Percentiles rank a stretch among this genome's conserved stretches.
Conservation (phyloP, 1,284 basidiomycete genomes). For the Trichosporon faecale region DNA sequence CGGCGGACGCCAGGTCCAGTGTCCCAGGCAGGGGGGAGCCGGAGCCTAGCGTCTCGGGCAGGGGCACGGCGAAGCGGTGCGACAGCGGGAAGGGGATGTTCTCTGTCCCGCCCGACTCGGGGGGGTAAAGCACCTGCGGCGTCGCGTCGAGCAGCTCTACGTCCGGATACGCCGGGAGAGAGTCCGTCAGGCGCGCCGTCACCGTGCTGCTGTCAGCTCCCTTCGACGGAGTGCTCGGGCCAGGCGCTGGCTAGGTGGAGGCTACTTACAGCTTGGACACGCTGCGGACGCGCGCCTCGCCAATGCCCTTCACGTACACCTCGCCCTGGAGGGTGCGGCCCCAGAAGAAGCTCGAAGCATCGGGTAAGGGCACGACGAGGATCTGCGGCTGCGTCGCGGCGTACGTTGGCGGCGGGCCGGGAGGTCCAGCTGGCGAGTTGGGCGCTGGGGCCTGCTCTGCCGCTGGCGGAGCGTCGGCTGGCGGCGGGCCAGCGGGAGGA, state of each 20-base stretch:
- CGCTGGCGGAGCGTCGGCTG: not conserved
- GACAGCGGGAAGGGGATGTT: slow-evolving; percentile 31
- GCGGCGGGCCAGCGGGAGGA: not conserved
- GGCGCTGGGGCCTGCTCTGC: not conserved
- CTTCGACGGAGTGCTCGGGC: not conserved
- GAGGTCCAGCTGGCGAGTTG: slow-evolving; percentile 12
- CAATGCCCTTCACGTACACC: slow-evolving; percentile 48
- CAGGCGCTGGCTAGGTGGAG: not conserved
- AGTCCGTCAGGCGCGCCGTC: slow-evolving; percentile 31
- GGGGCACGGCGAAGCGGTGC: slow-evolving; percentile 40
- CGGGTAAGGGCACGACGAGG: slow-evolving; percentile 44
- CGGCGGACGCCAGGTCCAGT: slow-evolving; percentile 36
- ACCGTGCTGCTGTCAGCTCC: slow-evolving; percentile 31
- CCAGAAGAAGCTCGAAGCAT: slow-evolving; percentile 47
- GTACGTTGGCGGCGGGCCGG: slow-evolving; percentile 39
- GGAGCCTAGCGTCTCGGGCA: slow-evolving; percentile 27
- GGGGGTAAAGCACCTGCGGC: slow-evolving; percentile 36
- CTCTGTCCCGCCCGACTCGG: slow-evolving; percentile 17
- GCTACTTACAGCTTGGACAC: slow-evolving; percentile 39
- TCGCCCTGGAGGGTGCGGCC: slow-evolving; percentile 47
- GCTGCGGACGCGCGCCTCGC: slow-evolving; percentile 29
- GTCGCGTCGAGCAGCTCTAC: slow-evolving; percentile 30
- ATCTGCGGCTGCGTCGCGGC: slow-evolving; percentile 46
- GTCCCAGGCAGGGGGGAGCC: slow-evolving; percentile 36
- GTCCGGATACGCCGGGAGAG: slow-evolving; percentile 30